A percentile compares a stretch with the other conserved stretches of the same genome.
phyloP scores from a whole-genome alignment of 208 protist species.

The Phytomonas sp. region DNA sequence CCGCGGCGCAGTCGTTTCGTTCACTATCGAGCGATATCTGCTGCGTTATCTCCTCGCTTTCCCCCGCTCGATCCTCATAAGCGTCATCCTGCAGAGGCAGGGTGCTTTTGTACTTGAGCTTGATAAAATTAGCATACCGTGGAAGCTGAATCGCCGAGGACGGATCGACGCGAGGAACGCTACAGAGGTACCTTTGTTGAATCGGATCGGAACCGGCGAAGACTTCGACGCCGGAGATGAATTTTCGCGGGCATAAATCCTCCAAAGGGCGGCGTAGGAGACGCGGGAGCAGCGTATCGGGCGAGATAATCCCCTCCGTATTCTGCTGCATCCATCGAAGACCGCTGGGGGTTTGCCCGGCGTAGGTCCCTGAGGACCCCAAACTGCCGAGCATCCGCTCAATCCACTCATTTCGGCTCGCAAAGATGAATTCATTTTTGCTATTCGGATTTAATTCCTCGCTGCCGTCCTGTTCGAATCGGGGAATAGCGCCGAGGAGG shows the following conservation, averaged over 20 bases:
- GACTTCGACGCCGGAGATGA: conserved; percentile 64
- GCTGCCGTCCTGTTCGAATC: no score
- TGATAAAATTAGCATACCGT: conserved; percentile 58
- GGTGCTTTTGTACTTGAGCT: conserved; percentile 58
- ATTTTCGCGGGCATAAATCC: conserved; percentile 66
- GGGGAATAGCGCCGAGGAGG: no score
- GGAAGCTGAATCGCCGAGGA: conserved; percentile 56
- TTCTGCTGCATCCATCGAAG: conserved; percentile 5
- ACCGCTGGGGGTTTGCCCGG: neutral
- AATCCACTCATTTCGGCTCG: conserved; percentile 16
- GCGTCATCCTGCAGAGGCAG: neutral
- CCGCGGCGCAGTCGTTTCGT: neutral
- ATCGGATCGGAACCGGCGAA: conserved; percentile 52
- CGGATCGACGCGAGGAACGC: conserved; percentile 72
- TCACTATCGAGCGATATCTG: neutral
- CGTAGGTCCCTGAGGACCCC: neutral
- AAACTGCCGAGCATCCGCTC: conserved; percentile 5
- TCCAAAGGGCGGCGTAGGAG: conserved; percentile 63
- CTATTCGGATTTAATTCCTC: no score
- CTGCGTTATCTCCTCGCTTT: neutral
- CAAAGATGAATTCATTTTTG: conserved; percentile 13
- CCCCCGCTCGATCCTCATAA: no score
- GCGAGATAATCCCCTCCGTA: conserved; percentile 14
- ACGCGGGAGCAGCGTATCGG: conserved; percentile 43
- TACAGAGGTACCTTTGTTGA: conserved; percentile 69